These are phyloP conservation scores for Ammopiptanthus mongolicus DNA, from an alignment of 306 rosid genomes.

Conservation along the genomic window DNA sequence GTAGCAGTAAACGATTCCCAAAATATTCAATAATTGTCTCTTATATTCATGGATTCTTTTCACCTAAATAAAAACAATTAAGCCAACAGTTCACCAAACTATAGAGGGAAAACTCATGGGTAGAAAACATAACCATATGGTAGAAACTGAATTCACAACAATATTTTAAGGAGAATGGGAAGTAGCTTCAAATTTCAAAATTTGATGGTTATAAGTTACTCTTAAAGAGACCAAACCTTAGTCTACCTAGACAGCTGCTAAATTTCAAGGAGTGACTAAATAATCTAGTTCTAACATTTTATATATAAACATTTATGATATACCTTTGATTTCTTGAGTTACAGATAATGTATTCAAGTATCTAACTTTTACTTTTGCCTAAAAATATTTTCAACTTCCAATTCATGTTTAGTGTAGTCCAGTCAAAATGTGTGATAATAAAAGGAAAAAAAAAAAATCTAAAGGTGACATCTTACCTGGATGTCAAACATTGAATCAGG, in stretches of 20 bases:
- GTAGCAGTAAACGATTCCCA: constrained; percentile 95
- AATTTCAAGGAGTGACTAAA: not conserved
- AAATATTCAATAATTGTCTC: constrained; percentile 78
- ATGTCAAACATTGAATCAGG: constrained; percentile 93
- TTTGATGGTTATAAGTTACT: not conserved
- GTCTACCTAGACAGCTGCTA: not conserved
- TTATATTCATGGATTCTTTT: constrained; percentile 99
- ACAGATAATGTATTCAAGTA: not conserved
- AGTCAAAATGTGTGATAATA: not conserved
- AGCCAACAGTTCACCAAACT: constrained; percentile 3
- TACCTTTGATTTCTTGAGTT: not conserved
- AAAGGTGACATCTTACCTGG: constrained; percentile 56
- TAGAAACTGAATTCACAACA: constrained; percentile 9
- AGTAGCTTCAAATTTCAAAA: constrained; percentile 5
- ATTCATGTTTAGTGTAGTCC: not conserved
- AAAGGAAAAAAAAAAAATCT: not conserved
- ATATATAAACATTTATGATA: not conserved
- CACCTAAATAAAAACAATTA: constrained; percentile 51
- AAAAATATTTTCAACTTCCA: constrained; percentile 1
- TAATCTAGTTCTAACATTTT: not conserved
- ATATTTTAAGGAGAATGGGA: not conserved
- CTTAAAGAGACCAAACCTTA: not conserved
- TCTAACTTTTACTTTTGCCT: not conserved
- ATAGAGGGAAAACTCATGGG: not conserved
- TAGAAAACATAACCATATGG: not conserved